Base-by-base conservation (phyloP, 2,329 filamentous ascomycete species). In the Trichoderma guizhouense region DNA sequence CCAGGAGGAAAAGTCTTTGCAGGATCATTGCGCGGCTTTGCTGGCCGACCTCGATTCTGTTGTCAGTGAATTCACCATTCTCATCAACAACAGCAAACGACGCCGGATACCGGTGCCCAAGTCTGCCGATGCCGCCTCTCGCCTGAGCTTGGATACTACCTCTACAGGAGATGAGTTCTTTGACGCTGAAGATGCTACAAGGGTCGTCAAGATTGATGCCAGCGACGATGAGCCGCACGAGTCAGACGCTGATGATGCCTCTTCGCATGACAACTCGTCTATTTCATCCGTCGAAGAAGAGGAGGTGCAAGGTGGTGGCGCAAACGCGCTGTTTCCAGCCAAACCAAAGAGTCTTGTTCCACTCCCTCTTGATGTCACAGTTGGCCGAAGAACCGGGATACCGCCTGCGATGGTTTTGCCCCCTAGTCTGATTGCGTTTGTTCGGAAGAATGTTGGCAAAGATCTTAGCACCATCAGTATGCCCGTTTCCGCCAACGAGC, bases 381-480 rank as follows among this genome's bases (percentile, higher is more conserved):
- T 97, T 3, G 82, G 86, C 51, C 90, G 96, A 39, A 89, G 96
- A 71, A 86, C 83, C 7, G 91, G 89, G 0, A 89, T 99, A 18
- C 87, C 90, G 3, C 86, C 92, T 2, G 90, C 95, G 7, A 94
- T 91, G 32, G 90, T 94, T 15, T 85, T 90, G 71, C 96, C 96
- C 0, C 96, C 96, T 0, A 97, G 94, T 79, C 85, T 99, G 68
- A 97, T 99, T 75, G 93, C 93, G 0, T 97, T 98, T 80, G 87
- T 98, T 36, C 91, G 96, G 76, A 99, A 98, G 82, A 99, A 99
- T 76, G 96, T 98, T 11, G 96, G 96, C 79, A 99, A 99, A 81
- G 96, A 99, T 81, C 85, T 99, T 63, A 97, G 94, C 73, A 97
- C 94, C 3, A 97, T 99, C 75, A 95, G 94, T 62, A 98, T 98